Evolutionary conservation across 176 grass and related monocot species (phyloP), one percentile per base, ranked within the genome.

Genomic region (Triticum dicoccoides): DNA sequence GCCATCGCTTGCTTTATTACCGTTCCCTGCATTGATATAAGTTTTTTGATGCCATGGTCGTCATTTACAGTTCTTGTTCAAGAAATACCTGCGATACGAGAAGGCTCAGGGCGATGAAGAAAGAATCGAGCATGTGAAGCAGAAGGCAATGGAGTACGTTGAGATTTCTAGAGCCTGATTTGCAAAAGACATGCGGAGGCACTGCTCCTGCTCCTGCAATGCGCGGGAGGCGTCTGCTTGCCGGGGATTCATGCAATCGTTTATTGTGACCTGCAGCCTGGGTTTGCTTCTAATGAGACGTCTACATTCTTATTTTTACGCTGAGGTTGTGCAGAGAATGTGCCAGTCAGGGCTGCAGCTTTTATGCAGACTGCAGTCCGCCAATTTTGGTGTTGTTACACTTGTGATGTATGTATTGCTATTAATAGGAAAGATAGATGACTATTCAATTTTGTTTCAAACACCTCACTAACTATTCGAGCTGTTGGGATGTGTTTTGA

Each of bases 1-100:
- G 5, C 80, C 12, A 44, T 20, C 38, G 23, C 1, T 32, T 68
- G 10, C 24, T 38, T 29, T 63, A 56, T 11, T 68, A 38, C 6
- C 30, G 33, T 37, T 82, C 4, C 29, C 15, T 75, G 11, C 12
- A 30, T 30, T 51, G 11, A 54, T 86, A 0, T 56, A 61, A 5
- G 56, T 66, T 59, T 78, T 78, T 11, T 21, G 2, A 34, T 79
- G 4, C 47, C 20, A 21, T 82, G 25, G 49, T 91, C 10, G 21
- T 44, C 77, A 25, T 82, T 24, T 56, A 15, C 90, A 98, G 96
- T 98, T 96, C 54, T 90, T 98, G 49, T 96, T 98, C 77, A 98
- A 94, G 35, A 98, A 98, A 83, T 98, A 96, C 66, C 90, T 96
- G 8, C 83, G 91, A 61, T 98, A 91, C 8, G 96, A 98, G 76